Conservation (phyloP, 2,329 filamentous ascomycete species). For the Trichoderma guizhouense region DNA sequence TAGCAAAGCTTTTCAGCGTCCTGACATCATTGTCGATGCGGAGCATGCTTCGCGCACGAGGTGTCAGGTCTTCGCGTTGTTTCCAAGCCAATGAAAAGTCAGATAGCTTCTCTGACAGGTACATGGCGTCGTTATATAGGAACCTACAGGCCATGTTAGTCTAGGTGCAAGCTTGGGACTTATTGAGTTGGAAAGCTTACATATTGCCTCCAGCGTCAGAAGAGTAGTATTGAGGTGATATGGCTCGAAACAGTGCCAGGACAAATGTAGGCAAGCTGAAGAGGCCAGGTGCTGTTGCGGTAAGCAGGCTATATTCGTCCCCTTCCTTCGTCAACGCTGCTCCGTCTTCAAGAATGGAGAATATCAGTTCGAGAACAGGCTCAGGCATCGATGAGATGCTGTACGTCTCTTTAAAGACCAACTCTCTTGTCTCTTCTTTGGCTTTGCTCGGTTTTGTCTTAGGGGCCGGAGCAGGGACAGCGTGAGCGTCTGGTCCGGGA, state of each 20-base stretch:
- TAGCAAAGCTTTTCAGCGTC: slow-evolving; percentile 57
- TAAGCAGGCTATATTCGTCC: slow-evolving; percentile 55
- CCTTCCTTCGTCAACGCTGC: slow-evolving; percentile 55
- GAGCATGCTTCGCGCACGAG: slow-evolving; percentile 51
- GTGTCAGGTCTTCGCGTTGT: slow-evolving; percentile 48
- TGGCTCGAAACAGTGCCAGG: slow-evolving; percentile 75
- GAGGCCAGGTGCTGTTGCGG: slow-evolving; percentile 64
- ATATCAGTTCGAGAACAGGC: slow-evolving; percentile 66
- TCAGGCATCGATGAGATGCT: slow-evolving; percentile 85
- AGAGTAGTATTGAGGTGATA: slow-evolving; percentile 71
- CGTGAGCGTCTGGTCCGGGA: slow-evolving; percentile 24
- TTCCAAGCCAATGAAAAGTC: slow-evolving; percentile 52
- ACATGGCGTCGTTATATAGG: slow-evolving; percentile 65
- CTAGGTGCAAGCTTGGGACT: background rate
- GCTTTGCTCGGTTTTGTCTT: slow-evolving; percentile 21
- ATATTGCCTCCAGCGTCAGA: slow-evolving; percentile 61
- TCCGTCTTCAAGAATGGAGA: slow-evolving; percentile 57
- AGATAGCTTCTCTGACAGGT: slow-evolving; percentile 56
- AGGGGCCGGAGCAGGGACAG: background rate
- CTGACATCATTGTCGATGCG: slow-evolving; percentile 59
- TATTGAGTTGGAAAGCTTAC: slow-evolving; percentile 38
- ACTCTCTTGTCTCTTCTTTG: slow-evolving; percentile 50
- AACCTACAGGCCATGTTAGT: slow-evolving; percentile 41
- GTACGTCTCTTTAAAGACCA: slow-evolving; percentile 82
- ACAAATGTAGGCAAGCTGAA: slow-evolving; percentile 70